Conservation (phyloP, 257 asterid species). For the Nicotiana knightiana region DNA sequence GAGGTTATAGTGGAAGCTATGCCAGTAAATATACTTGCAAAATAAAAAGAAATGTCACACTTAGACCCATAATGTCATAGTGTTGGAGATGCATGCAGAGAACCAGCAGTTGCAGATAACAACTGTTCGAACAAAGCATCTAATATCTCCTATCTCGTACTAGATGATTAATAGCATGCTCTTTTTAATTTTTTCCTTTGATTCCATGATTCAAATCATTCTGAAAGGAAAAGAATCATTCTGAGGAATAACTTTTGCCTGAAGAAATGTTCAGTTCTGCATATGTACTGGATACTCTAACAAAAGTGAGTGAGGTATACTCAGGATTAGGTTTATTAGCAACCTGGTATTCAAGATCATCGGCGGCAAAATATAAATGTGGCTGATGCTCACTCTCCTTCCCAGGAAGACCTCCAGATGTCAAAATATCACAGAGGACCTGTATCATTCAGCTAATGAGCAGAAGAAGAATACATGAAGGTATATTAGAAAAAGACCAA, state of each 20-base stretch:
- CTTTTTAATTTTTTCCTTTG: not conserved
- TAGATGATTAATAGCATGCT: not conserved
- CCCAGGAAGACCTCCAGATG: slow-evolving; percentile 52
- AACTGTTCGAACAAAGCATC: not conserved
- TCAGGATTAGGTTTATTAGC: not conserved
- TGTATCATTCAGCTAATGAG: slow-evolving; percentile 17
- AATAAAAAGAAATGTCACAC: not conserved
- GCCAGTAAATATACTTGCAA: not conserved
- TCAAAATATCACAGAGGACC: slow-evolving; percentile 58
- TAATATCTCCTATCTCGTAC: not conserved
- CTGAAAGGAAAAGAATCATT: not conserved
- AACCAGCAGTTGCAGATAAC: not conserved
- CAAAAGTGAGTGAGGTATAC: not conserved
- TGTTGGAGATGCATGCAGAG: not conserved
- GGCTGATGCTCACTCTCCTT: slow-evolving; percentile 43
- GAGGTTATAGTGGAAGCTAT: not conserved
- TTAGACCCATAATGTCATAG: not conserved
- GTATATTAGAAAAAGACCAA: not conserved
- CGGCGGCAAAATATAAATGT: slow-evolving; percentile 53
- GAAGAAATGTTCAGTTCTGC: not conserved
- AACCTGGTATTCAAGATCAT: slow-evolving; percentile 66
- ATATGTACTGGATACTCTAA: not conserved
- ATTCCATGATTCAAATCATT: not conserved
- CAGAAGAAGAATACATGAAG: not conserved
- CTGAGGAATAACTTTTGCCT: not conserved